Conservation (phyloP, 139 green algal species). For the Chlamydomonas schloesseri region DNA sequence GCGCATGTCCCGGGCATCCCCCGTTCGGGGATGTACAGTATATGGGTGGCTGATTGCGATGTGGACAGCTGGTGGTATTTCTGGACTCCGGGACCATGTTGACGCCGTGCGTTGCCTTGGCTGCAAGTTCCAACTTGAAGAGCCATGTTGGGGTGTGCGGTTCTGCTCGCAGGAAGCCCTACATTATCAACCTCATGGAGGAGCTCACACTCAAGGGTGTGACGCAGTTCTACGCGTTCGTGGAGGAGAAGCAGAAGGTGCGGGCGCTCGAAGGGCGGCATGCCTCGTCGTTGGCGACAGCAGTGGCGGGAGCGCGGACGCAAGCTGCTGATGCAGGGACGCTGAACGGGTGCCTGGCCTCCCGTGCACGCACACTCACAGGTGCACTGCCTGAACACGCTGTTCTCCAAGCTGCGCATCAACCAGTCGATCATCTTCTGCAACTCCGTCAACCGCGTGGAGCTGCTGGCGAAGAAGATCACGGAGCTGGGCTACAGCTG, state of each 20-base stretch:
- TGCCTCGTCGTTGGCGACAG: neutral
- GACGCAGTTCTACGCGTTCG: slow-evolving; percentile 99
- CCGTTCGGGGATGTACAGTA: too few species aligned
- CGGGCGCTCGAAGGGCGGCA: slow-evolving; percentile 29
- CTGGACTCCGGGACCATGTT: too few species aligned
- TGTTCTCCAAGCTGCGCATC: slow-evolving; percentile 96
- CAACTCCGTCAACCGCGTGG: slow-evolving; percentile 99
- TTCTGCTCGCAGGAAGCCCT: slow-evolving; percentile 81
- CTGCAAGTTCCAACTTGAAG: too few species aligned
- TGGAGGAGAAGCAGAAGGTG: slow-evolving; percentile 99
- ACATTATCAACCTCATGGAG: slow-evolving; percentile 99
- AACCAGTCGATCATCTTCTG: slow-evolving; percentile 99
- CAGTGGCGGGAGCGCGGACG: too few species aligned
- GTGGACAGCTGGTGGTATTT: too few species aligned
- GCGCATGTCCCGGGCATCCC: neutral
- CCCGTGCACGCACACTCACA: slow-evolving; percentile 55
- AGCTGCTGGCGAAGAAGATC: slow-evolving; percentile 99
- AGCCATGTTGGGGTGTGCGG: too few species aligned
- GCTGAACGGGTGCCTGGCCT: too few species aligned
- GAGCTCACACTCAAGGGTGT: slow-evolving; percentile 98
- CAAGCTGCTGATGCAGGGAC: too few species aligned
- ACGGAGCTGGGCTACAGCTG: slow-evolving; percentile 99
- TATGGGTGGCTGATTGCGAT: too few species aligned
- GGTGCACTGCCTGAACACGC: slow-evolving; percentile 92
- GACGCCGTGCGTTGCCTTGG: too few species aligned